Conservation (phyloP, 495 filamentous ascomycete genomes). For the Thermothielavioides terrestris region DNA sequence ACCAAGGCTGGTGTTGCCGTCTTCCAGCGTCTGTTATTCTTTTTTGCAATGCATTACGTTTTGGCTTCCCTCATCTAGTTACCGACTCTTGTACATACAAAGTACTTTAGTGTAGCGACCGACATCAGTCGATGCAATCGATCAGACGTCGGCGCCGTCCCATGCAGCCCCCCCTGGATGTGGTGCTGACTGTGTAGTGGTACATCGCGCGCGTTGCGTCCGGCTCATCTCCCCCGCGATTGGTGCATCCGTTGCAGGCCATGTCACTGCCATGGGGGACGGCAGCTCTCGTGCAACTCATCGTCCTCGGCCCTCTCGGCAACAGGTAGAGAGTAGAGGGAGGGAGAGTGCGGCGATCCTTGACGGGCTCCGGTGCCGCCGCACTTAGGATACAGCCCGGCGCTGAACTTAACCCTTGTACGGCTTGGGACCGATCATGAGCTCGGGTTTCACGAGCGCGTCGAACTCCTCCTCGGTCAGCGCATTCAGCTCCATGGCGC, state of each 20-base stretch:
- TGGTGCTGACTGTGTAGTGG: neutral
- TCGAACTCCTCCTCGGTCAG: conserved; percentile 89
- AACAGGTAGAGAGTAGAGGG: neutral
- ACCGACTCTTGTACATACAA: no score
- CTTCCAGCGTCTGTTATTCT: neutral
- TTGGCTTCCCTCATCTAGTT: neutral
- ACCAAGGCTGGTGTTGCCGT: neutral
- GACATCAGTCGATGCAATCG: neutral
- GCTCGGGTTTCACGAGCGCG: conserved; percentile 80
- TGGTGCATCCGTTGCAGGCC: neutral
- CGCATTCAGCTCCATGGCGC: conserved; percentile 86
- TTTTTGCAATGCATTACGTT: neutral
- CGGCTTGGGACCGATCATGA: conserved; percentile 82
- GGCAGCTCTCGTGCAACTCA: neutral
- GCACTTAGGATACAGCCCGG: neutral
- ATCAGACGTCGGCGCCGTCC: no score
- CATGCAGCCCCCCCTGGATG: no score
- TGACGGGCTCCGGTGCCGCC: neutral
- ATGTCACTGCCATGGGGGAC: neutral
- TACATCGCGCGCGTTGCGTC: no score
- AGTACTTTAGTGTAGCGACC: neutral
- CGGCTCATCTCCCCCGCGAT: no score
- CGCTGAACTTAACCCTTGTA: conserved; percentile 32
- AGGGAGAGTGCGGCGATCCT: neutral
- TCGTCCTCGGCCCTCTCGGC: neutral